Percentiles rank a stretch among this genome's conserved stretches.
Evolutionary conservation across 805 yeast species (phyloP).

Genomic region (Danielozyma ontarioensis): DNA sequence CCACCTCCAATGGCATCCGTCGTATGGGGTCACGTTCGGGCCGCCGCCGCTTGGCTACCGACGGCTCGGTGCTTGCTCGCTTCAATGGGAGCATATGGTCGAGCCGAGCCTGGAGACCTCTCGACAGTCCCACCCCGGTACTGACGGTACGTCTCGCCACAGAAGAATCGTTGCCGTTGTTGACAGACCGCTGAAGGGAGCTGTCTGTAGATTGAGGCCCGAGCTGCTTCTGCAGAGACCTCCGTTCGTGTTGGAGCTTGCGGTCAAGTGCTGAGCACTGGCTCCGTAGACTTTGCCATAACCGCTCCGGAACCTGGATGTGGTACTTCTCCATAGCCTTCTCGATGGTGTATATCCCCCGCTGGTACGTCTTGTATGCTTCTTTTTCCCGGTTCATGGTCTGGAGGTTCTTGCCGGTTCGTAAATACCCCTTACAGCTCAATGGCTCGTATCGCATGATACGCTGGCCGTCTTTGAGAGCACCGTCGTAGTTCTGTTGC

Average conservation of each 20-base stretch:
- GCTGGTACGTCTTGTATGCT: conserved; percentile 31
- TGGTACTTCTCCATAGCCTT: conserved; percentile 20
- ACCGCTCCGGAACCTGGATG: conserved; percentile 25
- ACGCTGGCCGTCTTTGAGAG: conserved; percentile 33
- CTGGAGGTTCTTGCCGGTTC: conserved; percentile 35
- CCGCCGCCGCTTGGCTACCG: too few relatives aligned
- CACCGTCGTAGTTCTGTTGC: conserved; percentile 22
- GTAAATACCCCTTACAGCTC: conserved; percentile 45
- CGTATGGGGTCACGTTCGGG: conserved; percentile 31
- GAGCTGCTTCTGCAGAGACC: neutral
- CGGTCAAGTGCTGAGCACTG: conserved; percentile 19
- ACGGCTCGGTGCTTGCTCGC: conserved; percentile 4
- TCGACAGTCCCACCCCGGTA: neutral
- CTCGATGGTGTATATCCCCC: conserved; percentile 35
- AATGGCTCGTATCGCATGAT: conserved; percentile 36
- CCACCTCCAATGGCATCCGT: conserved; percentile 25
- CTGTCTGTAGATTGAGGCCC: neutral
- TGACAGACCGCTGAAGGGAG: too few relatives aligned
- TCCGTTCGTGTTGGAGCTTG: conserved; percentile 10
- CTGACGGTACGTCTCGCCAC: neutral
- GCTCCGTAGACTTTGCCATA: conserved; percentile 20
- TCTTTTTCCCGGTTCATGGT: conserved; percentile 19
- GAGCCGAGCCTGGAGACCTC: conserved; percentile 4
- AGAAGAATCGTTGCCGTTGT: neutral
- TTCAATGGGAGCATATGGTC: conserved; percentile 16